Conservation (phyloP, 805 yeast species). For the Metschnikowia peoriensis region DNA sequence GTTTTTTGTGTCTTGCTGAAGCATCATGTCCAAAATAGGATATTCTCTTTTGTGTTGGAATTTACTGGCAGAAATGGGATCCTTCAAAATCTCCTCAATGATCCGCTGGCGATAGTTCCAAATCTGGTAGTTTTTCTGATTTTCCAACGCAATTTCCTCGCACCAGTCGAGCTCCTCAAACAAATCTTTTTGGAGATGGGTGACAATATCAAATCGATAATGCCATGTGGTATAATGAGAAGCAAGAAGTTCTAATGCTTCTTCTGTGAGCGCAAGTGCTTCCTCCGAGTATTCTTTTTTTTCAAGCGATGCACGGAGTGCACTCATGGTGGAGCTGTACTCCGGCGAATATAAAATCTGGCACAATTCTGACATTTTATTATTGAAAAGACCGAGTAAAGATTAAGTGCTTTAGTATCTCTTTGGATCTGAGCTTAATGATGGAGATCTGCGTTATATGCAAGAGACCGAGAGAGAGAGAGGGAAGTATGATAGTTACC, state of each 20-base stretch:
- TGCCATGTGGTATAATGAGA: constrained; percentile 94
- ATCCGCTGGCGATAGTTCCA: constrained; percentile 88
- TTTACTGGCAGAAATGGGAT: constrained; percentile 11
- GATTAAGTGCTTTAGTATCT: neutral
- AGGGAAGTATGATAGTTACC: too few relatives aligned
- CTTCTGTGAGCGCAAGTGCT: constrained; percentile 63
- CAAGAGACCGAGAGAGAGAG: neutral
- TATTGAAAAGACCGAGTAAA: neutral
- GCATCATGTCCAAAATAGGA: constrained; percentile 63
- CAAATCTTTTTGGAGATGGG: constrained; percentile 35
- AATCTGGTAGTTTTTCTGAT: constrained; percentile 93
- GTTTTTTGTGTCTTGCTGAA: constrained; percentile 80
- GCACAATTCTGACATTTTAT: constrained; percentile 40
- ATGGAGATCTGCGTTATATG: neutral
- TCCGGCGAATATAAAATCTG: constrained; percentile 71
- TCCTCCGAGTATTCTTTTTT: constrained; percentile 64
- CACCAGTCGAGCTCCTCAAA: constrained; percentile 73
- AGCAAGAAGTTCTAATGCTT: constrained; percentile 66
- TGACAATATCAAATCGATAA: constrained; percentile 56
- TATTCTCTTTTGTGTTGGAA: constrained; percentile 55
- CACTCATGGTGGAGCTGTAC: constrained; percentile 60
- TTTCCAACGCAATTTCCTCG: constrained; percentile 66
- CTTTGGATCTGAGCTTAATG: neutral
- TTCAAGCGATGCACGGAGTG: constrained; percentile 57
- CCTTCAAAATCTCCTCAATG: constrained; percentile 34